Evolutionary conservation across 148 eudicot species (phyloP).

Genomic region (Polygonum aviculare): DNA sequence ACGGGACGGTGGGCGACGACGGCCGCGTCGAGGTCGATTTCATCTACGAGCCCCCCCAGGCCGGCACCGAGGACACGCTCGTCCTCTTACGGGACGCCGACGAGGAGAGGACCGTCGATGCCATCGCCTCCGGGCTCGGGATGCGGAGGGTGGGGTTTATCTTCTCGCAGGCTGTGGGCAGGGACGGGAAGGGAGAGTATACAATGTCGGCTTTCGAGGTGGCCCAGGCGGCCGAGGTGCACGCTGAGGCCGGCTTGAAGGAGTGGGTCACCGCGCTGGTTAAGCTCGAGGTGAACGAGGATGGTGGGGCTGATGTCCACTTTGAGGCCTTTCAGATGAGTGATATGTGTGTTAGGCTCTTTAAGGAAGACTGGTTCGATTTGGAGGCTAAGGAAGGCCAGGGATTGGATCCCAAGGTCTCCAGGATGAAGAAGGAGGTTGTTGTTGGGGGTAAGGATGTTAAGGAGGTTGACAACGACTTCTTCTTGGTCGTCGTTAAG

Average conservation of each 20-base stretch:
- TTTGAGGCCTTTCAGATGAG: conserved; percentile 99
- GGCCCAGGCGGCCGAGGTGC: conserved; percentile 77
- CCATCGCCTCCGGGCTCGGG: conserved; percentile 71
- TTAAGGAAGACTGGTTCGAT: conserved; percentile 85
- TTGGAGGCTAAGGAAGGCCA: conserved; percentile 37
- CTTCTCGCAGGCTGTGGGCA: conserved; percentile 68
- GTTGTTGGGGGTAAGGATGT: conserved; percentile 92
- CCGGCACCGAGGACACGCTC: conserved; percentile 62
- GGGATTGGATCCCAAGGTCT: conserved; percentile 66
- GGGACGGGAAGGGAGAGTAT: conserved; percentile 61
- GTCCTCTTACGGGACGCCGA: conserved; percentile 54
- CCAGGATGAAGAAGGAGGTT: conserved; percentile 88
- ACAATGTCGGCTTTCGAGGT: conserved; percentile 76
- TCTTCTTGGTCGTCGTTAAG: conserved; percentile 90
- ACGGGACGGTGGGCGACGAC: conserved; percentile 60
- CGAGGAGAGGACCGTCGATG: conserved; percentile 82
- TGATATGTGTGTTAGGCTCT: conserved; percentile 86
- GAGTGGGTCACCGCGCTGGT: conserved; percentile 98
- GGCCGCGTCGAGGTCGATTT: conserved; percentile 85
- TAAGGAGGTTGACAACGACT: conserved; percentile 86
- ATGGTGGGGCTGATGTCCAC: conserved; percentile 79
- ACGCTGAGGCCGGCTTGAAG: conserved; percentile 68
- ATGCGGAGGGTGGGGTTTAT: conserved; percentile 92
- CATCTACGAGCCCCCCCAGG: conserved; percentile 91
- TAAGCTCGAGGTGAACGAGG: conserved; percentile 84